Evolutionary conservation across 192 early-diverging fungal species (phyloP).

Genomic region (Dissophora globulifera): DNA sequence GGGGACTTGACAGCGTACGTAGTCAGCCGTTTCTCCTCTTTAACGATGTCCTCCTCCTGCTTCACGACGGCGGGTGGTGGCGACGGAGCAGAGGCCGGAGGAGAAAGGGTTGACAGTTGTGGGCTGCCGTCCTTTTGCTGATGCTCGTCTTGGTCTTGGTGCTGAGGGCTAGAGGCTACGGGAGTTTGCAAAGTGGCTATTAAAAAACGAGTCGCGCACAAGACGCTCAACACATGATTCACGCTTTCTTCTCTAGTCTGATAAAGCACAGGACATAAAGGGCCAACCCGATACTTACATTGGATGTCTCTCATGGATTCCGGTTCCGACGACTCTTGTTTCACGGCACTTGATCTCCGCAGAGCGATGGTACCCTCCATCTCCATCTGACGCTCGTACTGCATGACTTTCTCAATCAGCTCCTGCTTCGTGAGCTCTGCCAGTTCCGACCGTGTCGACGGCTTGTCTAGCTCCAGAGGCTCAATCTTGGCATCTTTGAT

Average conservation of each 20-base stretch:
- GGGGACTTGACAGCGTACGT: constrained; percentile 46
- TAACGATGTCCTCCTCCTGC: constrained; percentile 5
- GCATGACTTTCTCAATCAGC: constrained; percentile 57
- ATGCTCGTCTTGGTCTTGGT: constrained; percentile 1
- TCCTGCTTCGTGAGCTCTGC: constrained; percentile 45
- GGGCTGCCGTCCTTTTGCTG: constrained; percentile 11
- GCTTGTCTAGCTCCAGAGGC: constrained; percentile 24
- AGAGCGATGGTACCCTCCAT: constrained; percentile 35
- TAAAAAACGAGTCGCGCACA: too few relatives aligned
- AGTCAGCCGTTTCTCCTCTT: constrained; percentile 30
- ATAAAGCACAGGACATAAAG: too few relatives aligned
- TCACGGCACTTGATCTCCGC: constrained; percentile 27
- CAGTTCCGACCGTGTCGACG: constrained; percentile 34
- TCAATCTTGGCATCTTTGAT: constrained; percentile 26
- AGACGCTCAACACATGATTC: too few relatives aligned
- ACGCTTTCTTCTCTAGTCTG: neutral
- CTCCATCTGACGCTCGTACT: constrained; percentile 53
- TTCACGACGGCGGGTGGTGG: neutral
- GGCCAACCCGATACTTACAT: neutral
- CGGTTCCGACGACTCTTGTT: constrained; percentile 13
- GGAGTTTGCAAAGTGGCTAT: neutral
- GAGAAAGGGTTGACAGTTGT: constrained; percentile 1
- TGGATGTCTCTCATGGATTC: constrained; percentile 11
- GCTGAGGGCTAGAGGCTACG: neutral
- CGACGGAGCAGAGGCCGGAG: neutral